These are phyloP conservation scores for Elaphomyces granulatus DNA, from an alignment of 495 filamentous ascomycete genomes.

Conservation along the genomic window DNA sequence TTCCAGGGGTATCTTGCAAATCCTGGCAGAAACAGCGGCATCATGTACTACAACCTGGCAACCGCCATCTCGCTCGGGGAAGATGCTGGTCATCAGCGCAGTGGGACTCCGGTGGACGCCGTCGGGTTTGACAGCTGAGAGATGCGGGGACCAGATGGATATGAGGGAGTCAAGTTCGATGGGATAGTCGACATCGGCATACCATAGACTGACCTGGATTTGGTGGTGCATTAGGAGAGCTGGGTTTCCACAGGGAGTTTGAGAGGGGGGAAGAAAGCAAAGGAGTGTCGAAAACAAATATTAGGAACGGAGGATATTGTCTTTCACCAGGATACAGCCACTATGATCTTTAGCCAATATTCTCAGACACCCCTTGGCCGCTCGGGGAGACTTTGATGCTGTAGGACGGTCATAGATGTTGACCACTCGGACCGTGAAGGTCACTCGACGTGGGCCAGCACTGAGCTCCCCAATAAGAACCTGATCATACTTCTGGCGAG, in stretches of 20 bases:
- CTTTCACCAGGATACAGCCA: slow-evolving; percentile 37
- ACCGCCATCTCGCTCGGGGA: slow-evolving; percentile 32
- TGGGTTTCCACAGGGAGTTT: too few species aligned
- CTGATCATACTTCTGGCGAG: not conserved
- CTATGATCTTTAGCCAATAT: slow-evolving; percentile 44
- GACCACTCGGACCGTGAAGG: slow-evolving; percentile 43
- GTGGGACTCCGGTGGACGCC: slow-evolving; percentile 4
- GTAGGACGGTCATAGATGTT: slow-evolving; percentile 33
- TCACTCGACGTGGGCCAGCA: slow-evolving; percentile 36
- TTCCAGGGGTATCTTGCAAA: slow-evolving; percentile 25
- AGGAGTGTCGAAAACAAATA: too few species aligned
- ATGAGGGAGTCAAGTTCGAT: slow-evolving; percentile 14
- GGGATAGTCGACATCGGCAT: slow-evolving; percentile 11
- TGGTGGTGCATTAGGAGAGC: too few species aligned
- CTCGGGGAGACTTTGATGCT: slow-evolving; percentile 21
- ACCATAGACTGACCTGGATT: slow-evolving; percentile 20
- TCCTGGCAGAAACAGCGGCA: slow-evolving; percentile 4
- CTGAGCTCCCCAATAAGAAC: slow-evolving; percentile 33
- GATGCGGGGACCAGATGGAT: slow-evolving; percentile 12
- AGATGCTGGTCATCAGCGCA: slow-evolving; percentile 27
- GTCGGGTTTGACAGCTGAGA: slow-evolving; percentile 11
- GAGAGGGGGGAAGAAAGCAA: too few species aligned
- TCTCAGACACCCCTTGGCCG: slow-evolving; percentile 37
- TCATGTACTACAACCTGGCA: slow-evolving; percentile 22
- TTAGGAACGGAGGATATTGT: not conserved